Conservation (phyloP, 2,329 filamentous ascomycete genomes). For the Macrophomina phaseolina region DNA sequence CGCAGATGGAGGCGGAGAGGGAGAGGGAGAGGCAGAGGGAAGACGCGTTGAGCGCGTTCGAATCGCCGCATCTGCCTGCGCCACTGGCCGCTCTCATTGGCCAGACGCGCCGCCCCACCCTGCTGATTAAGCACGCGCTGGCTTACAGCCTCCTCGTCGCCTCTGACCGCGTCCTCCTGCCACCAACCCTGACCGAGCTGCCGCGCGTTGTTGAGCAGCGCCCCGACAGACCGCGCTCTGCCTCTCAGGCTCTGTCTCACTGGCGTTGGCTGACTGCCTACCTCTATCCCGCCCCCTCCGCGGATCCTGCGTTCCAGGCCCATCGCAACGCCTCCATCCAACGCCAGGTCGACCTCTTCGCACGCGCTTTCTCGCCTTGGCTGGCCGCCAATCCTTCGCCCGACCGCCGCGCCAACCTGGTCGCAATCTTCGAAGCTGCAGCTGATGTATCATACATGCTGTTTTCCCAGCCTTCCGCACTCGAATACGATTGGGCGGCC, state of each 20-base stretch:
- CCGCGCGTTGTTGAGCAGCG: not conserved
- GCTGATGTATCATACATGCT: slow-evolving; percentile 1
- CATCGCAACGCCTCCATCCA: not conserved
- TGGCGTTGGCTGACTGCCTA: slow-evolving; percentile 3
- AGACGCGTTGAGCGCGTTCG: not conserved
- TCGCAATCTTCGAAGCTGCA: not conserved
- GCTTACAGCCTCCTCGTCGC: not conserved
- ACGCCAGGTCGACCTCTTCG: not conserved
- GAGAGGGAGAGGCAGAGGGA: not conserved
- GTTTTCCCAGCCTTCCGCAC: not conserved
- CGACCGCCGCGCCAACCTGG: not conserved
- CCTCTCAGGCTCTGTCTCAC: slow-evolving; percentile 1
- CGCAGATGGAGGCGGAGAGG: not conserved
- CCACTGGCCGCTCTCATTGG: not conserved
- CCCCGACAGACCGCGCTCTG: not conserved
- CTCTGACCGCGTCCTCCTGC: not conserved
- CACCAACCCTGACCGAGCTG: not conserved
- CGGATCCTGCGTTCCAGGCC: not conserved
- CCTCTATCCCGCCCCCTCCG: not conserved
- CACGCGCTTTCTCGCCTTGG: not conserved
- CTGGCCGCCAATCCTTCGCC: not conserved
- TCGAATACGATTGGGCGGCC: slow-evolving; percentile 3
- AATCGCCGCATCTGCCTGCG: slow-evolving; percentile 10
- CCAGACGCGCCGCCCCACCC: not conserved
- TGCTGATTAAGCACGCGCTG: slow-evolving; percentile 8